Base-by-base conservation (phyloP, 192 early-diverging fungal genomes). In the Coemansia sp. region DNA sequence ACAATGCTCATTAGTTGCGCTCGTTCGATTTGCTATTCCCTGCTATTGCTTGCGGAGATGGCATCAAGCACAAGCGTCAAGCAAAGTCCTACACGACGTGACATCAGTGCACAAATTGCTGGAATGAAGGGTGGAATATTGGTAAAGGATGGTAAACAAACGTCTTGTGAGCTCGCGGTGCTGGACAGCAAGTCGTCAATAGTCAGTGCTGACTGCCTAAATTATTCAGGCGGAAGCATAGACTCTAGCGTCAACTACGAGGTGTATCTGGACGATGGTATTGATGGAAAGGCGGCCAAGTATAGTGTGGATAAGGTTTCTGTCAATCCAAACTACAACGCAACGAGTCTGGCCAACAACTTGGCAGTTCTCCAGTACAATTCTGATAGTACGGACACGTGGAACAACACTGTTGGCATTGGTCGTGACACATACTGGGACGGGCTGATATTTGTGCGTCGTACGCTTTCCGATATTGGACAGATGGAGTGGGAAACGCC, bases 361-460 rank as follows among this genome's bases (percentile, higher is more conserved):
- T 3, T 71, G 2, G 63, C 69, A 3, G 23, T 65, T 10, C 51
- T 71, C 20, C 58, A 71, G 39, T 65, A 53, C 28, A 64, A 71
- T 28, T 53, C 43, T 0, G 29, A 52, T 8, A 33, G 63, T 49
- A 30, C 42, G 13, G 21, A 23, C 20, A 59, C 45, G 1, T 60
- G 46, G 25, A 59, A 59, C 4, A 60, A 60, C 15, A 12, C 18
- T 0, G 7, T 63, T 5, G 37, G 33, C 59, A 39, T 39, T 39
- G 37, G 37, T 15, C 37, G 37, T 39, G 37, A 1, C 37, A 1
- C 1, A 13, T 39, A 39, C 48, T 49, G 48, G 48, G 23, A 49
- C 20, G 48, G 20, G 0, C 7, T 49, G 48, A n/a, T 49, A n/a
- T 49, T 49, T 7, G 48, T 49, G 18, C 48, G 48, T 2, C 48